Percentiles rank a stretch among this genome's conserved stretches.
Conservation (phyloP, 345 rosid genomes). For the Citrus unshiu region DNA sequence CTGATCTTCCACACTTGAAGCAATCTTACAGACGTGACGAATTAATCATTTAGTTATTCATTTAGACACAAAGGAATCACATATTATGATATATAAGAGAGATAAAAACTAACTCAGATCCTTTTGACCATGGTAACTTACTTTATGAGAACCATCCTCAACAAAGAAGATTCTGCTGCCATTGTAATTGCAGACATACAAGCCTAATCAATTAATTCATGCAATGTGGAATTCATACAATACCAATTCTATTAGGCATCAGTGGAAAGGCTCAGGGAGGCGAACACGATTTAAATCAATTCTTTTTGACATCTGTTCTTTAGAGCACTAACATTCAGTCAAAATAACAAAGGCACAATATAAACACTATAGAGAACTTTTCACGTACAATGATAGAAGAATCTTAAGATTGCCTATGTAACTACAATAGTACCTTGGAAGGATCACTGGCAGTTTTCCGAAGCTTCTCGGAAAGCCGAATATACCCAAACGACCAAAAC, state of each 20-base stretch:
- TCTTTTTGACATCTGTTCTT: background rate
- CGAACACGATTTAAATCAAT: background rate
- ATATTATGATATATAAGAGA: background rate
- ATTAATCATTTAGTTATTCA: background rate
- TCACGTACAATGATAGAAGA: background rate
- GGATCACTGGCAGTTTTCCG: conserved; percentile 73
- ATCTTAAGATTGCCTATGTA: background rate
- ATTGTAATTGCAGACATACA: background rate
- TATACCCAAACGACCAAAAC: conserved; percentile 95
- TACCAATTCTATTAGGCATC: background rate
- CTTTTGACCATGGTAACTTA: background rate
- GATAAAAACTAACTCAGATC: background rate
- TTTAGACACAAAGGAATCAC: background rate
- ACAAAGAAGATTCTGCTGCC: background rate
- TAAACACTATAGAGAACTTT: background rate
- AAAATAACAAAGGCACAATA: background rate
- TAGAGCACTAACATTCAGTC: background rate
- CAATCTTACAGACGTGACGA: background rate
- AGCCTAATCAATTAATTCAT: background rate
- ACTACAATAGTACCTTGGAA: conserved; percentile 58
- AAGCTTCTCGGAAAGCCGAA: conserved; percentile 84
- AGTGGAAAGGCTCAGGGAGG: background rate
- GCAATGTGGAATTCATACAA: background rate
- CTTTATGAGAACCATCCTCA: background rate
- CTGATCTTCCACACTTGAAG: background rate